These are phyloP conservation scores for Globisporangium acanthophoron DNA, from an alignment of 352 stramenopile species.

Conservation along the genomic window DNA sequence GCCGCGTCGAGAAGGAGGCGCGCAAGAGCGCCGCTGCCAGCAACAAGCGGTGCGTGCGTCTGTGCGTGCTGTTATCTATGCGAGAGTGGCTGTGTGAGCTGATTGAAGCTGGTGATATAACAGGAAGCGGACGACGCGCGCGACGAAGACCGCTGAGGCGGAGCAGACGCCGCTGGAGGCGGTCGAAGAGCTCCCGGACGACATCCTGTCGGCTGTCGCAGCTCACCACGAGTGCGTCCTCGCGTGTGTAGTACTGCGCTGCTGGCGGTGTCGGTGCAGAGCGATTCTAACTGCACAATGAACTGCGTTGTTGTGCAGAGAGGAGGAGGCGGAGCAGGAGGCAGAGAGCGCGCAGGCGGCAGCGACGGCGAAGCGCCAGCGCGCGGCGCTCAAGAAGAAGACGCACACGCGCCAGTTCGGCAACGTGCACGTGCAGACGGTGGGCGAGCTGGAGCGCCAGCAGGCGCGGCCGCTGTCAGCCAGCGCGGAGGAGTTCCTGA, in stretches of 20 bases:
- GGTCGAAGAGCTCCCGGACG: conserved; percentile 45
- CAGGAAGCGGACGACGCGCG: conserved; percentile 34
- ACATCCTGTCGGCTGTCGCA: conserved; percentile 62
- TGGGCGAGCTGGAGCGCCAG: conserved; percentile 35
- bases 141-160: conserved; percentile 6
- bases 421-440: conserved; percentile 67
- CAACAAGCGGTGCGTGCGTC: conserved; percentile 36
- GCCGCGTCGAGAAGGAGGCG: conserved; percentile 47
- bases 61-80: neutral
- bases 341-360: conserved; percentile 22
- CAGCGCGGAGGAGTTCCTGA: conserved; percentile 47
- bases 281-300: neutral
- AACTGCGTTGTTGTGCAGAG: conserved; percentile 14
- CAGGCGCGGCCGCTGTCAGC: conserved; percentile 39
- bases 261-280: neutral
- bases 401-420: conserved; percentile 72
- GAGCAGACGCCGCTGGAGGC: conserved; percentile 16
- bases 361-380: conserved; percentile 17
- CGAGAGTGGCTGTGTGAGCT: neutral
- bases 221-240: conserved; percentile 48
- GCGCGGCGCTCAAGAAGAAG: conserved; percentile 32
- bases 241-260: neutral
- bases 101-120: too few species aligned
- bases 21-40: conserved; percentile 22
- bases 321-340: conserved; percentile 46